A percentile compares a stretch with the other conserved stretches of the same genome.
Conservation (phyloP, 176 grass and related monocot genomes). For the Carex myosuroides region DNA sequence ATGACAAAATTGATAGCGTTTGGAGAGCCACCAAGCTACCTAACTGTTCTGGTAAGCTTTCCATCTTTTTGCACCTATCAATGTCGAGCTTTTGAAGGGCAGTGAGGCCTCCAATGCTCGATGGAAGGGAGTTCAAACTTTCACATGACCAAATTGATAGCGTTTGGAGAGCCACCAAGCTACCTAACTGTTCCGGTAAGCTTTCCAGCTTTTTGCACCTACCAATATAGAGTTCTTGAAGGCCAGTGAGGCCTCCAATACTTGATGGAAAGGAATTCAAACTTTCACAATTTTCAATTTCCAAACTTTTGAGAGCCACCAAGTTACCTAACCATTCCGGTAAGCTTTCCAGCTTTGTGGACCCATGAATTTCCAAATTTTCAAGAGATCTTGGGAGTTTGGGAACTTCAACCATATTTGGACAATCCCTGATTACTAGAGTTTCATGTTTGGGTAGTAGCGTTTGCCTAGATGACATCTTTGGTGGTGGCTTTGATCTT, state of each 20-base stretch:
- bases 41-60: too few species aligned
- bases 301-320: background rate
- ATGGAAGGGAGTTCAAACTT: too few species aligned
- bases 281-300: background rate
- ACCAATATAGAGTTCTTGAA: fast-evolving
- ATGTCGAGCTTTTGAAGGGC: too few species aligned
- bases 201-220: too few species aligned
- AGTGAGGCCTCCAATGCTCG: background rate
- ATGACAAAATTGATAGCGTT: fast-evolving
- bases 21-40: too few species aligned
- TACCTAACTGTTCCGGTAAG: too few species aligned
- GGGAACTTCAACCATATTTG: background rate
- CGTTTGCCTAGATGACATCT: background rate
- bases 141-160: too few species aligned
- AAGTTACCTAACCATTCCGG: conserved; percentile 13
- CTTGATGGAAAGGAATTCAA: background rate
- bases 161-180: too few species aligned
- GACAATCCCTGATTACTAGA: fast-evolving
- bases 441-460: background rate
- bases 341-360: background rate
- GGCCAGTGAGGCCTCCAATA: too few species aligned
- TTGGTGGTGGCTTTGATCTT: background rate
- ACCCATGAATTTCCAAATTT: background rate
- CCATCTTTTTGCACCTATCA: fast-evolving
- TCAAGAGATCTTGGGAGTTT: conserved; percentile 7